Evolutionary conservation across 2,329 filamentous ascomycete species (phyloP).

Genomic region (Cytospora piceicola): DNA sequence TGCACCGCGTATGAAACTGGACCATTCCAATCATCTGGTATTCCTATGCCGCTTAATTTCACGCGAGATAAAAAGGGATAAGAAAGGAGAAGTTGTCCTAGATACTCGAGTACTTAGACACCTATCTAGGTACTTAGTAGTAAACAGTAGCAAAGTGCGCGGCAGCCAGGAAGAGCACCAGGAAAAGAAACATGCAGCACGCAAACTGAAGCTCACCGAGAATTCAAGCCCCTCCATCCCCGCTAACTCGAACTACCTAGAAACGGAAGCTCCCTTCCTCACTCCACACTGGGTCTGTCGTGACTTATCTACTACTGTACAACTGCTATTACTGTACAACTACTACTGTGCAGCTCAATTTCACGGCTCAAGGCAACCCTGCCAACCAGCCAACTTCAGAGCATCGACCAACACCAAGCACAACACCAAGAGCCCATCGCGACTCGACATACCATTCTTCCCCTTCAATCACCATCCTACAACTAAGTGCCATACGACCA

Average conservation of each 20-base stretch:
- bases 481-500: conserved; percentile 6
- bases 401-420: not conserved
- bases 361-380: not conserved
- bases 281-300: not conserved
- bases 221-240: not conserved
- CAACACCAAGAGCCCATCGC: not conserved
- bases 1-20: not conserved
- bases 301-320: not conserved
- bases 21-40: not conserved
- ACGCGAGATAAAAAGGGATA: not conserved
- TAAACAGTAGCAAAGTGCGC: not conserved
- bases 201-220: not conserved
- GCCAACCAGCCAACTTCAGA: not conserved
- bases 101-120: too few species aligned
- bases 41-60: not conserved
- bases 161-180: too few species aligned
- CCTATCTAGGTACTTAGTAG: too few species aligned
- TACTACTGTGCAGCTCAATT: not conserved
- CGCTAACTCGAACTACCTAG: not conserved
- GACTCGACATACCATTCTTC: not conserved
- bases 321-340: not conserved
- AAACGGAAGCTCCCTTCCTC: conserved; percentile 3
- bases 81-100: not conserved
- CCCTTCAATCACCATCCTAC: not conserved
- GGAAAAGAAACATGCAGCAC: too few species aligned